Conservation (phyloP, 1,284 basidiomycete genomes). For the Trametes pubescens region DNA sequence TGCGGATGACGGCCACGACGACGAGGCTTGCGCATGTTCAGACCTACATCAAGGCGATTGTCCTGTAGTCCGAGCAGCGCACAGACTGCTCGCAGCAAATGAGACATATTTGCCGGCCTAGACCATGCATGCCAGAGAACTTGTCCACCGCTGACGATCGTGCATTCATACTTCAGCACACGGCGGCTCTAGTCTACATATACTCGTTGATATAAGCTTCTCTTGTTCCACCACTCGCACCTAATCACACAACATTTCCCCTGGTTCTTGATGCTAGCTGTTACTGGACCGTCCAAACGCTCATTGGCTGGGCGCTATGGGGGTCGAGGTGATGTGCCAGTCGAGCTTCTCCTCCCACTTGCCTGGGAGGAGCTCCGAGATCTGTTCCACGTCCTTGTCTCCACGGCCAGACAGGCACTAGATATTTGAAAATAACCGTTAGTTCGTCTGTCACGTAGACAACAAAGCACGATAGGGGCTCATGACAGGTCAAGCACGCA, state of each 20-base stretch:
- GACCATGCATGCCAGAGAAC: neutral
- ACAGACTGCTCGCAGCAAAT: neutral
- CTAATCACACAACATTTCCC: neutral
- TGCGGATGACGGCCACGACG: neutral
- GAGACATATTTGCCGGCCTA: neutral
- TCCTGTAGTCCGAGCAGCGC: neutral
- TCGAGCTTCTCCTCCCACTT: conserved; percentile 91
- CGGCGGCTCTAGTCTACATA: conserved; percentile 19
- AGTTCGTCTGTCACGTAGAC: neutral
- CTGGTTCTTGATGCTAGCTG: neutral
- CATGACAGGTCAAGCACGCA: conserved; percentile 50
- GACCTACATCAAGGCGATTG: conserved; percentile 9
- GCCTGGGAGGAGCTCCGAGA: conserved; percentile 81
- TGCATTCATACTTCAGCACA: conserved; percentile 3
- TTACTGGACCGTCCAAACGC: conserved; percentile 25
- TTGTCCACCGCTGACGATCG: neutral
- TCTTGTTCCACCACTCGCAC: neutral
- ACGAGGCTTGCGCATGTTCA: neutral
- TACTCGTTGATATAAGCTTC: conserved; percentile 2
- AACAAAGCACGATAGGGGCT: neutral
- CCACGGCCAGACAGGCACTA: conserved; percentile 91
- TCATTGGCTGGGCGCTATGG: conserved; percentile 8
- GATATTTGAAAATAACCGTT: neutral
- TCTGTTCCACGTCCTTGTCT: conserved; percentile 95
- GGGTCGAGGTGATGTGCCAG: conserved; percentile 69